Conservation (phyloP, 177 flowering plant species). For the Vitis hybrid region DNA sequence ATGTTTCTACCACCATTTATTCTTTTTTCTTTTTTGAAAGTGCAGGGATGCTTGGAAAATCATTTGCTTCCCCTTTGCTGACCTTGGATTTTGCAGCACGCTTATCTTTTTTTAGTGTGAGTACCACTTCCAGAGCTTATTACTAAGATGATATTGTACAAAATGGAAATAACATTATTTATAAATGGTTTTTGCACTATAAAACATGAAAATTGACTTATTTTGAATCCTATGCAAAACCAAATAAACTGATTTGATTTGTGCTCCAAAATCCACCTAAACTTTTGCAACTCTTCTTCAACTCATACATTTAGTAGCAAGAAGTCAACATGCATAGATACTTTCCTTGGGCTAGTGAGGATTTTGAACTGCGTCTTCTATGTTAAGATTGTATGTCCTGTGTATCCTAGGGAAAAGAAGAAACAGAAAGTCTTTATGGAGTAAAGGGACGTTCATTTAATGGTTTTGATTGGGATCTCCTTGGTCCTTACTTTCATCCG, state of each 20-base stretch:
- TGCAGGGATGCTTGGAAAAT: slow-evolving; percentile 51
- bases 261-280: background rate
- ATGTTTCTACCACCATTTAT: no score
- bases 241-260: background rate
- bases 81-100: slow-evolving; percentile 31
- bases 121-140: slow-evolving; percentile 8
- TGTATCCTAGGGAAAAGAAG: no score
- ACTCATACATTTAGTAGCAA: no score
- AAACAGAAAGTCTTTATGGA: no score
- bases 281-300: background rate
- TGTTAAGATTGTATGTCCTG: no score
- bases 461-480: no score
- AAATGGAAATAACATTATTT: background rate
- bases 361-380: no score
- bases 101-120: slow-evolving; percentile 33
- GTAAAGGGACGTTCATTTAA: no score
- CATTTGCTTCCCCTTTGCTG: slow-evolving; percentile 40
- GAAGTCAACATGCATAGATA: no score
- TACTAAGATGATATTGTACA: background rate
- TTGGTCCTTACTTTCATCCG: no score
- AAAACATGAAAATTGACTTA: background rate
- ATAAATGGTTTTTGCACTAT: no score
- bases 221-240: background rate
- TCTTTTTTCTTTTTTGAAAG: background rate
- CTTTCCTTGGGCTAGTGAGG: no score